Conservation (phyloP, 2,329 filamentous ascomycete species). For the Beauveria caledonica region DNA sequence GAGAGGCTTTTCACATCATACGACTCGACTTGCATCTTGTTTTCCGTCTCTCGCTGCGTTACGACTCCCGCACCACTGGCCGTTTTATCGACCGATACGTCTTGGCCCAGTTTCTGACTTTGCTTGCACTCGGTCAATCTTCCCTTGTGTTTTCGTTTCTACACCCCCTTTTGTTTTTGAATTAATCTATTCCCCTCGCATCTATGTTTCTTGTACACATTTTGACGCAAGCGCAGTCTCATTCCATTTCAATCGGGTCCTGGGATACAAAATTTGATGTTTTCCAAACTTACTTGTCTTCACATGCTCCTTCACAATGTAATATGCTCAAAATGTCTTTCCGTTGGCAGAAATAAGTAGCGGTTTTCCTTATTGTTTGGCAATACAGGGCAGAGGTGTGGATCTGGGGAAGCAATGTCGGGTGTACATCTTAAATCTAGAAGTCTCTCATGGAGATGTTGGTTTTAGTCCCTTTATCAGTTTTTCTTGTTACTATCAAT, state of each 20-base stretch:
- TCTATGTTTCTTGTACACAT: slow-evolving; percentile 11
- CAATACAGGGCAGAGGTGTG: background rate
- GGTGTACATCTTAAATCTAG: background rate
- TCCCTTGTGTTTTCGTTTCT: background rate
- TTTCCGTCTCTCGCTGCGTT: background rate
- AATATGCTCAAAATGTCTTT: background rate
- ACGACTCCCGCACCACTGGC: background rate
- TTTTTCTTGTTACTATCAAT: background rate
- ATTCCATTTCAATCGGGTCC: background rate
- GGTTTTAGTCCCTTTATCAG: background rate
- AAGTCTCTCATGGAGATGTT: background rate
- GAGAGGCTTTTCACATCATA: background rate
- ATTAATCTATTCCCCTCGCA: slow-evolving; percentile 5
- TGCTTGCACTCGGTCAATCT: background rate
- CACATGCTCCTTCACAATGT: background rate
- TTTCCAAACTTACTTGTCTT: background rate
- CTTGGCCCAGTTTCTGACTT: background rate
- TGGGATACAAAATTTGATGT: slow-evolving; percentile 7
- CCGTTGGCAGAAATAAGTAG: background rate
- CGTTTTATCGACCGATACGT: background rate
- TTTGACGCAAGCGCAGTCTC: background rate
- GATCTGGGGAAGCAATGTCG: background rate
- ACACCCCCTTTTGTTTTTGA: background rate
- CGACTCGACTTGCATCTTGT: no score
- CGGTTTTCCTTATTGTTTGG: background rate